These are phyloP conservation scores for Leccinum variabile DNA, from an alignment of 1,284 basidiomycete species.

Conservation along the genomic window DNA sequence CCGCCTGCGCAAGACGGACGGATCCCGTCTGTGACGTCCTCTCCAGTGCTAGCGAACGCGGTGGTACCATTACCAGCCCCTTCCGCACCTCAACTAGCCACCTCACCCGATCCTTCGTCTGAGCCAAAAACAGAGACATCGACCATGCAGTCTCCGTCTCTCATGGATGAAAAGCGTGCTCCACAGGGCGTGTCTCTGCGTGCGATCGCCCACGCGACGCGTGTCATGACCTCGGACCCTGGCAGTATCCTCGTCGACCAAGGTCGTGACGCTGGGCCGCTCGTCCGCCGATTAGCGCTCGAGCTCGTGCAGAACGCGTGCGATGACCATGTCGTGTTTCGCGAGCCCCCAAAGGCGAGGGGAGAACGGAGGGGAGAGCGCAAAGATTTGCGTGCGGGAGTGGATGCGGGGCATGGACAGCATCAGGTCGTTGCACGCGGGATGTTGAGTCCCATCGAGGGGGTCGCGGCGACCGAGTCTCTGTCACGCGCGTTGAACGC, in stretches of 20 bases:
- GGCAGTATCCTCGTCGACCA: slow-evolving; percentile 71
- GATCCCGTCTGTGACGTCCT: slow-evolving; percentile 18
- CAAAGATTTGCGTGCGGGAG: slow-evolving; percentile 16
- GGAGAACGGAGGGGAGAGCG: slow-evolving; percentile 44
- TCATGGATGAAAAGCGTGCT: slow-evolving; percentile 32
- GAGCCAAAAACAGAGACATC: slow-evolving; percentile 32
- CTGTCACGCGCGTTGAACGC: slow-evolving; percentile 45
- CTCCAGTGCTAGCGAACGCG: slow-evolving; percentile 40
- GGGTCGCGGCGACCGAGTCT: slow-evolving; percentile 44
- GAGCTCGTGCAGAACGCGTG: slow-evolving; percentile 72
- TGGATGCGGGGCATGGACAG: neutral
- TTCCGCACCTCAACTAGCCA: slow-evolving; percentile 47
- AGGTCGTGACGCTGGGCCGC: slow-evolving; percentile 57
- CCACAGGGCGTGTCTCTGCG: slow-evolving; percentile 62
- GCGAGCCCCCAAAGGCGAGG: slow-evolving; percentile 43
- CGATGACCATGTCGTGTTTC: slow-evolving; percentile 62
- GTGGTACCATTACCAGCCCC: slow-evolving; percentile 35
- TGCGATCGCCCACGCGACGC: slow-evolving; percentile 83
- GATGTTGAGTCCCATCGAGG: slow-evolving; percentile 41
- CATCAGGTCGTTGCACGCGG: slow-evolving; percentile 41
- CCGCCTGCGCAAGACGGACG: slow-evolving; percentile 12
- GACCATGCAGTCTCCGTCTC: slow-evolving; percentile 32
- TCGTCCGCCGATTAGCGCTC: slow-evolving; percentile 68
- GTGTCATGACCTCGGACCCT: slow-evolving; percentile 83
- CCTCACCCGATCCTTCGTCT: slow-evolving; percentile 23